Evolutionary conservation across 2,329 filamentous ascomycete species (phyloP), one percentile per base, ranked within the genome.

Genomic region (Akanthomyces lecanii): DNA sequence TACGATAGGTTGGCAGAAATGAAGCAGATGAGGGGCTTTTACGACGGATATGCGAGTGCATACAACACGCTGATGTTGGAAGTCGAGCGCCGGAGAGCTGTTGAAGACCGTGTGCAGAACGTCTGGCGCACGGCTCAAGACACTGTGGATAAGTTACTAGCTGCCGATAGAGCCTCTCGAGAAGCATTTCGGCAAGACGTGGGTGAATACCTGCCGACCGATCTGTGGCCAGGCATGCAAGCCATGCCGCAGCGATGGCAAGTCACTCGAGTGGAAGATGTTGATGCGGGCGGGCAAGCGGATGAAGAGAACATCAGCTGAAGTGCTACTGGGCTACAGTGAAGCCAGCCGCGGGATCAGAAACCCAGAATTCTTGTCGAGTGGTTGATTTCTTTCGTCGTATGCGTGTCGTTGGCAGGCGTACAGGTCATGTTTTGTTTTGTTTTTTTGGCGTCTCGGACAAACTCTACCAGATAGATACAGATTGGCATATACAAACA

Each of bases 41-140:
- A 97, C 74, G 89, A 94, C 65, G 88, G 89, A 21, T 99, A 98
- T 70, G 82, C 90, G 23, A 84, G 86, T 59, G 91, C 92, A 0
- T 98, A 99, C 71, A 89, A 92, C 68, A 87, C 89, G 23, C 79
- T 99, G 14, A 83, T 97, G 28, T 82, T 96, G 1, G 95, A 99
- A 74, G 89, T 92, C 6, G 89, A 89, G 59, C 82, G 95, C 28
- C 84, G 95, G 11, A 86, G 85, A 64, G 79, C 83, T 16, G 85
- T 91, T 42, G 90, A 95, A 69, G 85, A 89, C 38, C 87, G 89
- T 66, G 89, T 96, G 59, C 83, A 88, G 67, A 82, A 81, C 50
- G 86, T 96, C 30, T 89, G 92, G 71, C 85, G 85, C 65, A 92
- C 93, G 69, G 91, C 94, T 1, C 86, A 88, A 72, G 86, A 89